Base-by-base conservation (phyloP, 129 eudicot genomes). In the Chrysanthemum seticuspe region DNA sequence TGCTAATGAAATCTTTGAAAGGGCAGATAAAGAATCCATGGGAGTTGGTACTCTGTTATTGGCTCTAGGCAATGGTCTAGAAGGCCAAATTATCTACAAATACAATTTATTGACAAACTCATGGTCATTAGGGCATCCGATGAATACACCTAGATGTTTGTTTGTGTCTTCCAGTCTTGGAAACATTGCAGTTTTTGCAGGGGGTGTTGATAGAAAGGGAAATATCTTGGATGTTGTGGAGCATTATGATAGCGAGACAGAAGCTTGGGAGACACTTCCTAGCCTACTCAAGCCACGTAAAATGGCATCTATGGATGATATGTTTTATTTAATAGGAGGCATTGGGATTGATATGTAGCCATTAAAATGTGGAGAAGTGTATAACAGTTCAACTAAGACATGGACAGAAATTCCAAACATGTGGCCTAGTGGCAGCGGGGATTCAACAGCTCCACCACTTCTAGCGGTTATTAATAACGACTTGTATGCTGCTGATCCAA, bases 11-110 rank as follows among this genome's bases (percentile, higher is more conserved):
- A 84, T 85, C 73, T 87, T 91, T 50, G 77, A 79, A 44, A 84
- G 80, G 49, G 85, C 85, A 0, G 97, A 91, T 72, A 91, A 91
- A 75, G 97, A 91, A 55, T 91, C 97, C 13, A 67, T 91, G 16
- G 97, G 92, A 0, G 97, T 88, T 31, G 95, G 97, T 7, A 88
- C 97, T 0, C 95, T 88, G 80, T 78, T 91, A 55, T 95, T 88
- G 25, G 92, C 88, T 21, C 82, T 88, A 74, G 96, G 95, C 7
- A 78, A 82, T 73, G 84, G 76, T 25, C 56, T 82, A 21, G 49
- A 71, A 14, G 70, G 83, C 44, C 88, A 84, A 78, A 85, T 88
- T n/a, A 86, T 91, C 13, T 86, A 86, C 40, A 80, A 78, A 60
- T 91, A 91, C 57, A 88, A 95, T 62, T 62, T 91, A 36, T 60